Evolutionary conservation across 2,329 filamentous ascomycete species (phyloP).

Genomic region (Orbilia javanica): DNA sequence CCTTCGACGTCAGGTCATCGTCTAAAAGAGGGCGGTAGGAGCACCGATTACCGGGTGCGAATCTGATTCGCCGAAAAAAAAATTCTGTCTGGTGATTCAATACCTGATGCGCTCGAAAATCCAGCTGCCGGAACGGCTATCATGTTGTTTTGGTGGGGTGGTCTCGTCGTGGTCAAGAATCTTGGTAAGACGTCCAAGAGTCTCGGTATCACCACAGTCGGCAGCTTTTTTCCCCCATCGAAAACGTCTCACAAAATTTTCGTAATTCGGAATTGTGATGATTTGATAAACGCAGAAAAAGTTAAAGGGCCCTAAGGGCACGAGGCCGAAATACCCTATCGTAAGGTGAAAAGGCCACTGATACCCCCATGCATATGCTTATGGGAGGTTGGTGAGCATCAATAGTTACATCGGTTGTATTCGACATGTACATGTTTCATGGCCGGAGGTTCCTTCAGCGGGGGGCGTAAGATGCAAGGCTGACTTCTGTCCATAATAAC

Average conservation of each 20-base stretch:
- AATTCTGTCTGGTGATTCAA: not conserved
- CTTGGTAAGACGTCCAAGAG: conserved; percentile 16
- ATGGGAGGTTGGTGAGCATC: no score
- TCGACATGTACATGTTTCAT: no score
- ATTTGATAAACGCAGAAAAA: not conserved
- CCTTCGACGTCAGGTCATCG: conserved; percentile 2
- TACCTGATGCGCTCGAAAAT: not conserved
- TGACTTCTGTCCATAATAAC: no score
- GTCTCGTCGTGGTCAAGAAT: not conserved
- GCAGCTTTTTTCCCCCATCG: not conserved
- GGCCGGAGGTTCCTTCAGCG: no score
- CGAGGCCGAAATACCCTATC: not conserved
- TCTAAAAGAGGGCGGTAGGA: not conserved
- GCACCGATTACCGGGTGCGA: not conserved
- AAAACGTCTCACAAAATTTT: not conserved
- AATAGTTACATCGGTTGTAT: not conserved
- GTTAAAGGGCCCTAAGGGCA: not conserved
- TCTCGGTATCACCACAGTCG: conserved; percentile 1
- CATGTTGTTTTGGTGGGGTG: not conserved
- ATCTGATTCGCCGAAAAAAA: conserved; percentile 8
- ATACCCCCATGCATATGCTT: not conserved
- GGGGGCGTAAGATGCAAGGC: no score
- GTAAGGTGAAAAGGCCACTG: not conserved
- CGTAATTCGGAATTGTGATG: not conserved
- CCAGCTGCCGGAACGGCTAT: conserved; percentile 10